These are phyloP conservation scores for Fraxinus pennsylvanica DNA, from an alignment of 257 asterid species.

Conservation along the genomic window DNA sequence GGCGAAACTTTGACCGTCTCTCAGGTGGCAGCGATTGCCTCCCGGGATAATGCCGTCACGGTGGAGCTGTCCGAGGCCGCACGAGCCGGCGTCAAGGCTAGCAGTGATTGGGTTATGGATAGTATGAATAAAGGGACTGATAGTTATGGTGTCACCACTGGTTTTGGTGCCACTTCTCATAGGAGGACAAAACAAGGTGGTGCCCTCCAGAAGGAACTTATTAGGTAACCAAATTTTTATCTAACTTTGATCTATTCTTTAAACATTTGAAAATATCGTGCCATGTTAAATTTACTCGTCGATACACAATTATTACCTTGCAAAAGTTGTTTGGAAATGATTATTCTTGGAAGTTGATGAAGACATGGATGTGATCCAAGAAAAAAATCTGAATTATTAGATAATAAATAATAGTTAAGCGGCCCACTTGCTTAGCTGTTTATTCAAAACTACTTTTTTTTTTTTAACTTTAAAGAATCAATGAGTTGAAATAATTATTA, in stretches of 20 bases:
- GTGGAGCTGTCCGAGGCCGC: constrained; percentile 32
- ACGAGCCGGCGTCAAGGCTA: constrained; percentile 23
- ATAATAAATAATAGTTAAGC: too few relatives aligned
- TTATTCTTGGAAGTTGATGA: too few relatives aligned
- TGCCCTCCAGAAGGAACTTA: constrained; percentile 35
- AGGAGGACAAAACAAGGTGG: constrained; percentile 34
- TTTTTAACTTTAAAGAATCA: background rate
- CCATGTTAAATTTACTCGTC: background rate
- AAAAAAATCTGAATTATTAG: too few relatives aligned
- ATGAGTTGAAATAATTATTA: background rate
- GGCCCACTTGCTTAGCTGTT: too few relatives aligned
- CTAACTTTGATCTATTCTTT: background rate
- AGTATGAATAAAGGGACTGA: constrained; percentile 28
- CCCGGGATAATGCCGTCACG: constrained; percentile 5
- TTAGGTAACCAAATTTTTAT: constrained; percentile 47
- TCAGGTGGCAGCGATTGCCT: constrained; percentile 34
- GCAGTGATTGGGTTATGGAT: constrained; percentile 34
- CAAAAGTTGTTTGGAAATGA: too few relatives aligned
- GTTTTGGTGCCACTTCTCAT: constrained; percentile 35
- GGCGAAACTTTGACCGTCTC: constrained; percentile 27
- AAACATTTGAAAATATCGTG: background rate
- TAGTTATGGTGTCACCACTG: constrained; percentile 33
- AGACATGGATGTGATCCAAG: background rate
- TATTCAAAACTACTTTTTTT: too few relatives aligned
- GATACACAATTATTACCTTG: background rate